Percentiles rank a stretch among this genome's conserved stretches.
Conservation (phyloP, 2,329 filamentous ascomycete genomes). For the Ceratocystis diversiconidia region DNA sequence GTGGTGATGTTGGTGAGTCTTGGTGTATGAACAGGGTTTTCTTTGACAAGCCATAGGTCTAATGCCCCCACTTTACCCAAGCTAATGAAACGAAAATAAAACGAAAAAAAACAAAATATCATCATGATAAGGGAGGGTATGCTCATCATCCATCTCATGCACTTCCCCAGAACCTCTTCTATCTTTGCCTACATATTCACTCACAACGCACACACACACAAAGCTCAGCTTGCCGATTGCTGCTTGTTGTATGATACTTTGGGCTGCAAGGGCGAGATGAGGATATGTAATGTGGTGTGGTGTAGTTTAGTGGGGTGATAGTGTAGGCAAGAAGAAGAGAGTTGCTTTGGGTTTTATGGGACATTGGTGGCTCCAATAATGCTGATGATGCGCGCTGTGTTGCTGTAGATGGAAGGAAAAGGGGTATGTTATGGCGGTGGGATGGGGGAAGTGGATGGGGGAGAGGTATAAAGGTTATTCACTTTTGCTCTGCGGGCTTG, state of each 20-base stretch:
- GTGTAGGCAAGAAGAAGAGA: neutral
- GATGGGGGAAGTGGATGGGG: conserved; percentile 16
- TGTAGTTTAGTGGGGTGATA: neutral
- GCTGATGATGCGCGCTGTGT: conserved; percentile 11
- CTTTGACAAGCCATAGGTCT: conserved; percentile 5
- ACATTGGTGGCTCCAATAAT: conserved; percentile 9
- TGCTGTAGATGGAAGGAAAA: neutral
- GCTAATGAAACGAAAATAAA: conserved; percentile 2
- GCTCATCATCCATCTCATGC: neutral
- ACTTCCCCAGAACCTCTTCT: neutral
- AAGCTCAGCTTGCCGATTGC: neutral
- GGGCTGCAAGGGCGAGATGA: neutral
- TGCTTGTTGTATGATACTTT: neutral
- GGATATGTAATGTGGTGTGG: neutral
- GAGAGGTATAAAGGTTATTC: conserved; percentile 29
- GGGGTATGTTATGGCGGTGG: neutral
- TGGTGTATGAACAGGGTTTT: neutral
- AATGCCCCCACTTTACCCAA: neutral
- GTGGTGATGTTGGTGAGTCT: neutral
- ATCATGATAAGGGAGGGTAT: conserved; percentile 5
- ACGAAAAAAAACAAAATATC: conserved; percentile 10
- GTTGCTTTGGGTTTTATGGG: neutral
- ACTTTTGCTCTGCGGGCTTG: conserved; percentile 72
- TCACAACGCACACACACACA: neutral
- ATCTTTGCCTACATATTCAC: neutral